These are phyloP conservation scores for Helminthosporium solani DNA, from an alignment of 2,329 filamentous ascomycete genomes.

Conservation along the genomic window DNA sequence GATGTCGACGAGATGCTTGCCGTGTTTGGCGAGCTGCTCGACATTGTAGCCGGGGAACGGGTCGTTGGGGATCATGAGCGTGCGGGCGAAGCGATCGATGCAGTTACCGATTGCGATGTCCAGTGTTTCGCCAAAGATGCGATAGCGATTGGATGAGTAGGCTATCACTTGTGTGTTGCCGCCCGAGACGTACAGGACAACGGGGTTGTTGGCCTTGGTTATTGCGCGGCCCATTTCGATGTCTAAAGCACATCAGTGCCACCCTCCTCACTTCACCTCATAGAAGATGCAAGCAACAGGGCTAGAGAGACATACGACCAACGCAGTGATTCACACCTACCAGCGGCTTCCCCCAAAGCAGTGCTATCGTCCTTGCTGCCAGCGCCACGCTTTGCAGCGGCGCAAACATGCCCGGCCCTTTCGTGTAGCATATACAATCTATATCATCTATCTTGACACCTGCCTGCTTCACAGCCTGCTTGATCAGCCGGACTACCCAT, in stretches of 20 bases:
- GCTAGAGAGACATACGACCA: slow-evolving; percentile 58
- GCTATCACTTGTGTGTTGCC: slow-evolving; percentile 98
- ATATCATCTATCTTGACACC: slow-evolving; percentile 58
- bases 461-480: slow-evolving; percentile 73
- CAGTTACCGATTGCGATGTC: slow-evolving; percentile 98
- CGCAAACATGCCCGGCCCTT: slow-evolving; percentile 94
- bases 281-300: not conserved
- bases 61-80: slow-evolving; percentile 88
- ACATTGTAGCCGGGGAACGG: slow-evolving; percentile 98
- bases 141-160: slow-evolving; percentile 89
- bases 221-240: slow-evolving; percentile 98
- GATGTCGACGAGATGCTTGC: slow-evolving; percentile 71
- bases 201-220: slow-evolving; percentile 85
- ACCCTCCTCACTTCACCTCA: not conserved
- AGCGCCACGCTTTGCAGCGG: slow-evolving; percentile 85
- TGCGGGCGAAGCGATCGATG: slow-evolving; percentile 91
- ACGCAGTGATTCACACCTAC: slow-evolving; percentile 98
- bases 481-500: slow-evolving; percentile 81
- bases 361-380: slow-evolving; percentile 74
- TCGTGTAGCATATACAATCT: slow-evolving; percentile 93
- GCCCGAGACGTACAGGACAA: slow-evolving; percentile 92
- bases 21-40: slow-evolving; percentile 81
- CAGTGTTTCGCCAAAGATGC: slow-evolving; percentile 96
- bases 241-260: slow-evolving; percentile 46
- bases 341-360: slow-evolving; percentile 85